A percentile compares a stretch with the other conserved stretches of the same genome.
Evolutionary conservation across 2,329 filamentous ascomycete species (phyloP).

Genomic region (Dothistroma septosporum): DNA sequence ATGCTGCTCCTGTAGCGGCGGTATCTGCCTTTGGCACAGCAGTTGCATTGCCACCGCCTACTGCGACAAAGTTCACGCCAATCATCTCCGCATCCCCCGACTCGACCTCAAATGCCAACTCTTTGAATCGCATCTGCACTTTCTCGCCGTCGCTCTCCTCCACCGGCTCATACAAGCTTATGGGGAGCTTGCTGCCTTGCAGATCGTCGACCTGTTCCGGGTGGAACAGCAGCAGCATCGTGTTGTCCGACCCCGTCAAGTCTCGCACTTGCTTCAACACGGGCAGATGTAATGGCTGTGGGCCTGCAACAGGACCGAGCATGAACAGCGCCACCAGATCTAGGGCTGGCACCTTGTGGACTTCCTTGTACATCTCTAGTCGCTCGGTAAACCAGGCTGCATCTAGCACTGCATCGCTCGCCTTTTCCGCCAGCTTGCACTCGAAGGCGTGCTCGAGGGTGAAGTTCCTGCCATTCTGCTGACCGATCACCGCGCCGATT

Average conservation of each 20-base stretch:
- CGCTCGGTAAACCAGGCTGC: slow-evolving; percentile 69
- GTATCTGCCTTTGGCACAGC: slow-evolving; percentile 42
- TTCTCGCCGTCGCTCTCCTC: slow-evolving; percentile 66
- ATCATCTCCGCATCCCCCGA: slow-evolving; percentile 98
- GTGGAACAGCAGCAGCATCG: slow-evolving; percentile 85
- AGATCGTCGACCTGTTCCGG: slow-evolving; percentile 54
- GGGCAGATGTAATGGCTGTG: slow-evolving; percentile 61
- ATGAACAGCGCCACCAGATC: slow-evolving; percentile 67
- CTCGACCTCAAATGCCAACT: slow-evolving; percentile 82
- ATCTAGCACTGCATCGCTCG: slow-evolving; percentile 60
- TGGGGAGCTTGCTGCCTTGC: slow-evolving; percentile 74
- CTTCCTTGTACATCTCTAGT: slow-evolving; percentile 82
- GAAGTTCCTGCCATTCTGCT: slow-evolving; percentile 84
- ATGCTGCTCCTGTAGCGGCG: slow-evolving; percentile 16
- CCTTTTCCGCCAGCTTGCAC: slow-evolving; percentile 54
- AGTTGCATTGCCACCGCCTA: slow-evolving; percentile 75
- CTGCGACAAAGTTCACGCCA: slow-evolving; percentile 86
- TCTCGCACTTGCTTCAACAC: slow-evolving; percentile 67
- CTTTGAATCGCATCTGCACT: slow-evolving; percentile 69
- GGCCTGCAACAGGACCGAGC: slow-evolving; percentile 67
- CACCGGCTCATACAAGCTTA: slow-evolving; percentile 81
- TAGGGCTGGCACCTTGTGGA: slow-evolving; percentile 77
- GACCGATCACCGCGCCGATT: slow-evolving; percentile 81
- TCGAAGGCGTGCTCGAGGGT: slow-evolving; percentile 94
- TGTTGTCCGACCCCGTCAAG: slow-evolving; percentile 64